Conservation (phyloP, 2,329 filamentous ascomycete genomes). For the Alternaria arborescens region DNA sequence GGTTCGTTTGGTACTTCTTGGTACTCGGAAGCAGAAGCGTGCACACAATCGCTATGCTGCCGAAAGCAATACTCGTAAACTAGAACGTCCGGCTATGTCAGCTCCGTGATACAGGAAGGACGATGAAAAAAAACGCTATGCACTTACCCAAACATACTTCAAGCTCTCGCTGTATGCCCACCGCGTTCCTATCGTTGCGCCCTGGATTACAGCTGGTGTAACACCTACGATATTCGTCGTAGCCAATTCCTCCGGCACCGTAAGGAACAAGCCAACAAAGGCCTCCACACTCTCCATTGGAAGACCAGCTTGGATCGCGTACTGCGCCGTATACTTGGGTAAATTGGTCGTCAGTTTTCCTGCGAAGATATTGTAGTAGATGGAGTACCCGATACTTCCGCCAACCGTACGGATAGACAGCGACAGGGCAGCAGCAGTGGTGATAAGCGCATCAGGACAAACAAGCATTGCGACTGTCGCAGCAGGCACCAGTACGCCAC, state of each 20-base stretch:
- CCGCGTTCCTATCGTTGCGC: slow-evolving; percentile 36
- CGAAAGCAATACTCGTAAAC: slow-evolving; percentile 40
- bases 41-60: slow-evolving; percentile 40
- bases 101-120: neutral
- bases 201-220: slow-evolving; percentile 38
- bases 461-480: slow-evolving; percentile 47
- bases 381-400: slow-evolving; percentile 48
- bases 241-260: slow-evolving; percentile 27
- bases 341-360: slow-evolving; percentile 38
- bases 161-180: slow-evolving; percentile 44
- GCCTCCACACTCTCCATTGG: slow-evolving; percentile 46
- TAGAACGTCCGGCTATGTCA: slow-evolving; percentile 14
- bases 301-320: slow-evolving; percentile 51
- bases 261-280: slow-evolving; percentile 48
- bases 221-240: slow-evolving; percentile 33
- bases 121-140: neutral
- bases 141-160: slow-evolving; percentile 42
- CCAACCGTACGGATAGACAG: slow-evolving; percentile 57
- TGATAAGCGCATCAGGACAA: slow-evolving; percentile 45
- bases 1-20: slow-evolving; percentile 45
- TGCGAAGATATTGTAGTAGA: slow-evolving; percentile 50
- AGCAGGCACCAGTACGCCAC: slow-evolving; percentile 48
- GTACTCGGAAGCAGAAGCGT: slow-evolving; percentile 43
- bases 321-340: slow-evolving; percentile 36
- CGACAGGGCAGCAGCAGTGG: slow-evolving; percentile 52